Conservation (phyloP, 2,329 filamentous ascomycete species). For the Fusarium oxysporum region DNA sequence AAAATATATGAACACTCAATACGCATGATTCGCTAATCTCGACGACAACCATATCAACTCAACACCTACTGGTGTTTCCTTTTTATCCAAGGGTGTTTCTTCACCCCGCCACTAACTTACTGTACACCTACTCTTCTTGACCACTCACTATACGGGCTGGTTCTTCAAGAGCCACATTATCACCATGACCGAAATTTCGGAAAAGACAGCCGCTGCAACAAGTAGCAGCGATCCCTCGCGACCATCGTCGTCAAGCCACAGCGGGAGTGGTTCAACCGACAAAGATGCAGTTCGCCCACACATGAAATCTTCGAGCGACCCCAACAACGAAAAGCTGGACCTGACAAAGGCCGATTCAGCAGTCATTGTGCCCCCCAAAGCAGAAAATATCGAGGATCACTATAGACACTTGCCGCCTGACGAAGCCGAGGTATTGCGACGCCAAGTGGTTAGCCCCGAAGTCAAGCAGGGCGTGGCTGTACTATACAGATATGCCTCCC, state of each 20-base stretch:
- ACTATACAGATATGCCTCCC: conserved; percentile 77
- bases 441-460: conserved; percentile 74
- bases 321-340: conserved; percentile 35
- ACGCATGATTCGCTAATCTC: conserved; percentile 16
- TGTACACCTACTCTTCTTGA: not conserved
- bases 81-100: conserved; percentile 9
- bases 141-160: not conserved
- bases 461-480: conserved; percentile 73
- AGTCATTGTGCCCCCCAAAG: conserved; percentile 47
- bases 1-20: not conserved
- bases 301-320: conserved; percentile 20
- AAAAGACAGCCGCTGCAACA: conserved; percentile 43
- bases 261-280: conserved; percentile 48
- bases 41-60: conserved; percentile 7
- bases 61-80: conserved; percentile 1
- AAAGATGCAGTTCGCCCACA: conserved; percentile 29
- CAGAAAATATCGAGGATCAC: conserved; percentile 61
- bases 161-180: not conserved
- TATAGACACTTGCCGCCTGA: conserved; percentile 72
- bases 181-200: conserved; percentile 40
- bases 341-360: conserved; percentile 60
- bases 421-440: conserved; percentile 75
- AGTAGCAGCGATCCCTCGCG: conserved; percentile 38
- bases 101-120: not conserved
- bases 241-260: conserved; percentile 51